Evolutionary conservation across 345 rosid genomes (phyloP).

Genomic region (Angophora floribunda): DNA sequence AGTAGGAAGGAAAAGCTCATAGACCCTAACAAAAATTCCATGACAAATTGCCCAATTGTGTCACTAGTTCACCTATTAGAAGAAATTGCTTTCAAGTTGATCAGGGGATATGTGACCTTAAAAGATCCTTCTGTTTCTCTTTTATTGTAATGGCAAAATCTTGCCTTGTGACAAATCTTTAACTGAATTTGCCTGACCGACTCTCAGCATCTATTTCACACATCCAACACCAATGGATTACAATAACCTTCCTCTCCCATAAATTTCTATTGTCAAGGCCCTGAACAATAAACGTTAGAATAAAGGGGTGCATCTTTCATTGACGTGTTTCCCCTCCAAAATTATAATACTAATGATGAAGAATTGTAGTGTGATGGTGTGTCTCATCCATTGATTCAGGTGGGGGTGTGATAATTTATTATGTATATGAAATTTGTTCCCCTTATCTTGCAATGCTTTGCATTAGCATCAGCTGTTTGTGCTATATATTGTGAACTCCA

Average conservation of each 20-base stretch:
- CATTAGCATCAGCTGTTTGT: background rate
- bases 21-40: background rate
- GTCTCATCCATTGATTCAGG: background rate
- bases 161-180: background rate
- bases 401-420: background rate
- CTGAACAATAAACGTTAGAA: background rate
- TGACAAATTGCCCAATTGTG: background rate
- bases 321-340: background rate
- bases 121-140: background rate
- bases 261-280: background rate
- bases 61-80: background rate
- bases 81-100: background rate
- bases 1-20: background rate
- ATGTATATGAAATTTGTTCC: background rate
- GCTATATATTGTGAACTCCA: background rate
- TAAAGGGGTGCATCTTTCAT: background rate
- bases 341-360: background rate
- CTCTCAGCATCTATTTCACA: background rate
- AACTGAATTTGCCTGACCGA: background rate
- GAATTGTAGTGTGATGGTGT: background rate
- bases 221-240: background rate
- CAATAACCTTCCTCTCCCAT: background rate
- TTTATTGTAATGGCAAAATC: background rate
- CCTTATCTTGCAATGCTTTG: background rate
- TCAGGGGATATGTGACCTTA: background rate